These are phyloP conservation scores for Cylindricascospora bacillispora DNA, from an alignment of 1,139 yeast species.

Conservation along the genomic window DNA sequence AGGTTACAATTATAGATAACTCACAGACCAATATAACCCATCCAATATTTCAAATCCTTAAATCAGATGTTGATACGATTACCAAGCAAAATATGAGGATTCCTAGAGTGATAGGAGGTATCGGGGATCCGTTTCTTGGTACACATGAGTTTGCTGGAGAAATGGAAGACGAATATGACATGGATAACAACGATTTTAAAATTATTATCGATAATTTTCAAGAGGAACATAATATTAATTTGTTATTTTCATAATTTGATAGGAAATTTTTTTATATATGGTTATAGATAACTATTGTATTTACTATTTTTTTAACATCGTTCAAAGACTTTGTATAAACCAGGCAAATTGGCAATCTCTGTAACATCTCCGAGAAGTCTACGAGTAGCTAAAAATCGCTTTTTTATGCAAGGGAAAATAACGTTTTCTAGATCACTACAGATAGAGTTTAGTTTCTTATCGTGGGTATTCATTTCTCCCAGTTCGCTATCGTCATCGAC, in stretches of 20 bases:
- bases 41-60: slow-evolving; percentile 20
- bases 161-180: slow-evolving; percentile 4
- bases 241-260: not conserved
- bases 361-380: slow-evolving; percentile 42
- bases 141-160: slow-evolving; percentile 5
- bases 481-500: slow-evolving; percentile 15
- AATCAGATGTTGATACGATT: slow-evolving; percentile 17
- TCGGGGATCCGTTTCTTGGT: slow-evolving; percentile 5
- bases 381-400: slow-evolving; percentile 53
- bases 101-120: slow-evolving; percentile 12
- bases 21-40: slow-evolving; percentile 8
- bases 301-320: slow-evolving; percentile 41
- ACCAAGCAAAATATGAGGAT: slow-evolving; percentile 9
- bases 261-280: not conserved
- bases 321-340: slow-evolving; percentile 82
- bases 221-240: slow-evolving; percentile 9
- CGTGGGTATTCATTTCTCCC: slow-evolving; percentile 15
- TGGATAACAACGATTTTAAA: slow-evolving; percentile 7
- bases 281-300: not conserved
- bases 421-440: slow-evolving; percentile 38
- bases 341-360: slow-evolving; percentile 87
- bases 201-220: slow-evolving; percentile 15
- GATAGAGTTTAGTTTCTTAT: slow-evolving; percentile 15
- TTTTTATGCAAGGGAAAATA: slow-evolving; percentile 56
- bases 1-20: slow-evolving; percentile 13